These are phyloP conservation scores for Boletus semigastroideus DNA, from an alignment of 1,284 basidiomycete species.

Conservation along the genomic window DNA sequence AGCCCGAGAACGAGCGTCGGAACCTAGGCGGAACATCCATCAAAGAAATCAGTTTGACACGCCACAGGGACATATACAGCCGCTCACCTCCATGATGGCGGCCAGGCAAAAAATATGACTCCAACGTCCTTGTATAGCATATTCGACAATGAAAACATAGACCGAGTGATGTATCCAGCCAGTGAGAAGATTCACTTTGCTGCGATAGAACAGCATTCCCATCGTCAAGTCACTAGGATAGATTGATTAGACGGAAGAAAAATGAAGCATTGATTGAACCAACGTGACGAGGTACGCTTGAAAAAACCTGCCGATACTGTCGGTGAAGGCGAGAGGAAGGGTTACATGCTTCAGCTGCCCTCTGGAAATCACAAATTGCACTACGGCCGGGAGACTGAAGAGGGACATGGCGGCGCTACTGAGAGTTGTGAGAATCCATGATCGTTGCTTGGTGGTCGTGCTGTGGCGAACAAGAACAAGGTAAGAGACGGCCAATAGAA, in stretches of 20 bases:
- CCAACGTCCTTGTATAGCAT: constrained; percentile 40
- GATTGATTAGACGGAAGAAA: constrained; percentile 19
- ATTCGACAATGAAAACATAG: constrained; percentile 51
- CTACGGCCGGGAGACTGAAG: constrained; percentile 47
- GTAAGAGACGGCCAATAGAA: constrained; percentile 35
- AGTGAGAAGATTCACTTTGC: constrained; percentile 49
- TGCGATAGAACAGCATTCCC: constrained; percentile 41
- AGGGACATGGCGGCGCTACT: constrained; percentile 46
- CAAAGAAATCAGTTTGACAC: background rate
- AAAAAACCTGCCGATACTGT: constrained; percentile 39
- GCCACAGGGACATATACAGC: background rate
- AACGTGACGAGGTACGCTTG: constrained; percentile 48
- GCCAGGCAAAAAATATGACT: constrained; percentile 49
- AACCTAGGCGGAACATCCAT: constrained; percentile 34
- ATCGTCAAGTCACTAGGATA: constrained; percentile 37
- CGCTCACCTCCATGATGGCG: constrained; percentile 52
- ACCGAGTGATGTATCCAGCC: constrained; percentile 62
- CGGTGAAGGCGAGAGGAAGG: constrained; percentile 22
- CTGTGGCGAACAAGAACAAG: constrained; percentile 36
- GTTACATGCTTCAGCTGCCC: constrained; percentile 34
- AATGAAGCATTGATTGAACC: constrained; percentile 23
- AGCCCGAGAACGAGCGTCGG: constrained; percentile 58
- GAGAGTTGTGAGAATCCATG: constrained; percentile 55
- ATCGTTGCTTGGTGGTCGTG: constrained; percentile 41
- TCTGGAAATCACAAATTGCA: constrained; percentile 37